Percentiles rank a stretch among this genome's conserved stretches.
Evolutionary conservation across 2,329 filamentous ascomycete species (phyloP).

Genomic region (Fusarium sterilihyphosum): DNA sequence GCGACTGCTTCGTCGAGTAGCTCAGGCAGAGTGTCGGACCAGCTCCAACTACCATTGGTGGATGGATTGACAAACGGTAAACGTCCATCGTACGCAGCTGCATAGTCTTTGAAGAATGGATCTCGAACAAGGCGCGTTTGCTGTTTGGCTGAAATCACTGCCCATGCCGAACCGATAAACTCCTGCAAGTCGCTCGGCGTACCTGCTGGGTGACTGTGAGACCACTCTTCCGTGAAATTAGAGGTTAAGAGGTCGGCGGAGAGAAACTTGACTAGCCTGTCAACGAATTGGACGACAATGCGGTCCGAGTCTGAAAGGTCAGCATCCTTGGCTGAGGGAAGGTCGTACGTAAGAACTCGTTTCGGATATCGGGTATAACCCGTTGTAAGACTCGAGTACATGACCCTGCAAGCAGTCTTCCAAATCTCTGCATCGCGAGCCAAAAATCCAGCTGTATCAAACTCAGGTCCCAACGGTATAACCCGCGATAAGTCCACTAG

Average conservation of each 20-base stretch:
- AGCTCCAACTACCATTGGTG: neutral
- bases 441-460: neutral
- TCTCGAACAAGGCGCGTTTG: neutral
- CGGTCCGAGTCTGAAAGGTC: neutral
- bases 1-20: neutral
- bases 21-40: neutral
- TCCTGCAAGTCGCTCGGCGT: neutral
- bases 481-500: neutral
- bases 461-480: neutral
- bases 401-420: neutral
- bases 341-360: neutral
- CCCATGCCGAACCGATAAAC: neutral
- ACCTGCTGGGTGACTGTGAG: neutral
- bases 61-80: neutral
- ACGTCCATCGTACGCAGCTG: neutral
- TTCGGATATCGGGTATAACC: neutral
- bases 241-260: neutral
- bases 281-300: neutral
- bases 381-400: neutral
- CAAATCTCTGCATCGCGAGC: neutral
- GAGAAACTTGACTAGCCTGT: neutral
- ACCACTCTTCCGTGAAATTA: neutral
- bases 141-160: neutral
- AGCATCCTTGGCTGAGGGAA: accelerated
- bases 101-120: neutral